Conservation (phyloP, 179 eudicot genomes). For the Kewa caespitosa region DNA sequence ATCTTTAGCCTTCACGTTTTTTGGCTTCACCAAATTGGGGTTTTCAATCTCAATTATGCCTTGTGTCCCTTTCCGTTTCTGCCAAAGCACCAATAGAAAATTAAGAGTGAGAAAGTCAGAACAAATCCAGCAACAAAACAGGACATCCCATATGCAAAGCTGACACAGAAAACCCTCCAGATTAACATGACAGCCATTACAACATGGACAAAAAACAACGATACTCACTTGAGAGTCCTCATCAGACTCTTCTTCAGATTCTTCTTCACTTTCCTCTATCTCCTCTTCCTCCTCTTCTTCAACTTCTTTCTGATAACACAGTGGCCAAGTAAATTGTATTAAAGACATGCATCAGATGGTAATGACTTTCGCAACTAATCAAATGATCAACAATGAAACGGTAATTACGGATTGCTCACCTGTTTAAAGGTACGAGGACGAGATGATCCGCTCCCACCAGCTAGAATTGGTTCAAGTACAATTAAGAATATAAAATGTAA, state of each 20-base stretch:
- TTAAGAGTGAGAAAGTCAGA: background rate
- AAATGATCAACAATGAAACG: background rate
- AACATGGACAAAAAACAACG: background rate
- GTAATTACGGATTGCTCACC: conserved; percentile 33
- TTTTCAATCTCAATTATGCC: conserved; percentile 88
- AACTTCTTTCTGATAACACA: conserved; percentile 51
- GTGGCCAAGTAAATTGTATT: background rate
- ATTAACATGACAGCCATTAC: background rate
- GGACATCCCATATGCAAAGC: background rate
- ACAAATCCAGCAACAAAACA: background rate
- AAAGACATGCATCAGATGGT: background rate
- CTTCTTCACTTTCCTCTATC: conserved; percentile 47
- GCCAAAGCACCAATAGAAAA: conserved; percentile 20
- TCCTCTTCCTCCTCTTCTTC: conserved; percentile 62
- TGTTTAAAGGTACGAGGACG: conserved; percentile 82
- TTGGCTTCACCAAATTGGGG: conserved; percentile 82
- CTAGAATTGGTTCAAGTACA: conserved; percentile 38
- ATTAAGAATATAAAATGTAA: background rate
- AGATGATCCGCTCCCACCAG: conserved; percentile 62
- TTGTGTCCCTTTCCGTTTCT: conserved; percentile 75
- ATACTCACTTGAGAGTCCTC: conserved; percentile 53
- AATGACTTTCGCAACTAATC: background rate
- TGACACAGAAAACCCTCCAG: background rate
- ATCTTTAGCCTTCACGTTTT: conserved; percentile 80
- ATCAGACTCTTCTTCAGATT: conserved; percentile 75